phyloP scores from a whole-genome alignment of 2,329 filamentous ascomycete species.

The Cercospora sp. region DNA sequence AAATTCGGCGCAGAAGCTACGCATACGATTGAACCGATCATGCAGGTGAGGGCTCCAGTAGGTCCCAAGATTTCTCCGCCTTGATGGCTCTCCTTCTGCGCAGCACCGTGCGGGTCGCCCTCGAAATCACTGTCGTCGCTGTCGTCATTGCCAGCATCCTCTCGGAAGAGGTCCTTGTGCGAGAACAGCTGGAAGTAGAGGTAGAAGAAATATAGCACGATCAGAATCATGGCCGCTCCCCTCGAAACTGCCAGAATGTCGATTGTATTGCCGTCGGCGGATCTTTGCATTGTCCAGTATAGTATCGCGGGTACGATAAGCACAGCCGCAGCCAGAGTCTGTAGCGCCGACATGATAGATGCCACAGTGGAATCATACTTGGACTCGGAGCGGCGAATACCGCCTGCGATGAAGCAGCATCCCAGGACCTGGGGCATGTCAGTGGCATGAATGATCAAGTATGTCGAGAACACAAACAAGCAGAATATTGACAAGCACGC shows the following conservation, averaged over 20 bases:
- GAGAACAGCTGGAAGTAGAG: constrained; percentile 57
- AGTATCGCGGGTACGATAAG: constrained; percentile 56
- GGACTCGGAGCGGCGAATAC: constrained; percentile 47
- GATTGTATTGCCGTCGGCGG: constrained; percentile 44
- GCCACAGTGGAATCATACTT: constrained; percentile 73
- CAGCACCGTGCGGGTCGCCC: constrained; percentile 22
- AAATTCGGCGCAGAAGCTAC: constrained; percentile 55
- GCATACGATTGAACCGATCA: constrained; percentile 50
- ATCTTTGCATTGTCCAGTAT: constrained; percentile 48
- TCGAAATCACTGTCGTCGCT: constrained; percentile 34
- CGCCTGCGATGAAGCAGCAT: constrained; percentile 55
- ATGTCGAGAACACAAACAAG: constrained; percentile 54
- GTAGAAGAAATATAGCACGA: constrained; percentile 56
- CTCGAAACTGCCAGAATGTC: constrained; percentile 54
- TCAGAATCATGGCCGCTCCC: constrained; percentile 54
- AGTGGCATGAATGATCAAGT: neutral
- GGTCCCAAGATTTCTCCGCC: constrained; percentile 47
- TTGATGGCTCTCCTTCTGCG: constrained; percentile 2
- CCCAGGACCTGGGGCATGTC: constrained; percentile 40
- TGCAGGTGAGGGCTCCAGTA: constrained; percentile 46
- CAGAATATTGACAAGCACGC: constrained; percentile 90
- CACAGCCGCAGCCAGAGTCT: constrained; percentile 56
- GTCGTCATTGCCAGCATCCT: constrained; percentile 36
- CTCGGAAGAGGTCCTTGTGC: constrained; percentile 50
- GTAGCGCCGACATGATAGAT: constrained; percentile 67